Base-by-base conservation (phyloP, 352 stramenopile genomes). In the Aphanomyces stellatus region DNA sequence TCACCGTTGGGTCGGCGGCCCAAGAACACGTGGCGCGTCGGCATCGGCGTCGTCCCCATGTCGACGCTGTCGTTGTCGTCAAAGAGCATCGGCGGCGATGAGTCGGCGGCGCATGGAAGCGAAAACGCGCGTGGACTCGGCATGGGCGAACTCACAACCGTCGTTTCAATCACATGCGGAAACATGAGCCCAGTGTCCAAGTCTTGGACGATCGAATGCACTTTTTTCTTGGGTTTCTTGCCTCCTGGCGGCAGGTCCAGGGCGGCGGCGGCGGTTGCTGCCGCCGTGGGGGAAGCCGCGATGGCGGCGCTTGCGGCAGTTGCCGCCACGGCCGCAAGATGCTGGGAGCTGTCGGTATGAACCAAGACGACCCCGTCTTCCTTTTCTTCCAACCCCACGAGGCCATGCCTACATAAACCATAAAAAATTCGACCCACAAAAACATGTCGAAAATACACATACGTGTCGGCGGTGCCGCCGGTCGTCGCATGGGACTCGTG, bases 1-100 rank as follows among this genome's bases (percentile, higher is more conserved):
- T 70, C 63, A 35, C 64, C 53, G 46, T 74, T 78, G 72, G 71
- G 78, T 22, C 75, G 49, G 10, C 62, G 46, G n/a, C n/a, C n/a
- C n/a, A n/a, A n/a, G n/a, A n/a, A n/a, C n/a, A n/a, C n/a, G n/a
- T n/a, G n/a, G n/a, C n/a, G n/a, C n/a, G n/a, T n/a, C n/a, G n/a
- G n/a, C n/a, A n/a, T n/a, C 19, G 79, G 71, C 0, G 70, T 71
- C 64, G 53, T 70, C 25, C 75, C 37, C 5, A 74, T 65, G 22
- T 69, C 34, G 19, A 74, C 71, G 4, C 76, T 74, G 28, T 64
- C 48, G 24, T 69, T 34, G 76, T 63, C 28, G 77, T 65, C 24
- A 72, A 74, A 34, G 75, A 74, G 10, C 83, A 46, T 43, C 37
- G 63, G 4, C n/a, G n/a, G 3, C 42, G 61, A 63, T 8, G 25